A percentile compares a stretch with the other conserved stretches of the same genome.
Evolutionary conservation across 768 basidiomycete genomes (phyloP).

Genomic region (Brasilioporus rufonigricans): DNA sequence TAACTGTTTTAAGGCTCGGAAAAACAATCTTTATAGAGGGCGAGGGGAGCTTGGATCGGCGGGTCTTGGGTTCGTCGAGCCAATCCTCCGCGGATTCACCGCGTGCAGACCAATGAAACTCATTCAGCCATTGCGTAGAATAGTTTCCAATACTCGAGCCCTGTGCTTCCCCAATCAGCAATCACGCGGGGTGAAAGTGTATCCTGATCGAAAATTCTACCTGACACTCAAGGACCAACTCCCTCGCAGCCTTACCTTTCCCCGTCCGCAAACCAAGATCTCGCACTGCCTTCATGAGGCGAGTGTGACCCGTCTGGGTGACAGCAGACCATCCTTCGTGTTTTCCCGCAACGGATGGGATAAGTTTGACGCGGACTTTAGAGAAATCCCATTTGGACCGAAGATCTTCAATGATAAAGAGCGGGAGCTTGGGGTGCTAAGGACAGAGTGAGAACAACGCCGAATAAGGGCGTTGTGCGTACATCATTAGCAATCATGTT

Average conservation of each 20-base stretch:
- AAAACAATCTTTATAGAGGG: constrained; percentile 72
- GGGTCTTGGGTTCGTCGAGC: constrained; percentile 58
- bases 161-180: constrained; percentile 37
- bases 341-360: constrained; percentile 83
- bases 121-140: constrained; percentile 80
- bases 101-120: constrained; percentile 74
- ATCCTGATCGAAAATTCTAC: constrained; percentile 39
- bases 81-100: constrained; percentile 74
- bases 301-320: constrained; percentile 63
- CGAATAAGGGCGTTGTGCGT: constrained; percentile 8
- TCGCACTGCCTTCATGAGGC: constrained; percentile 70
- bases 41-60: constrained; percentile 57
- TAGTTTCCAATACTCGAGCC: constrained; percentile 85
- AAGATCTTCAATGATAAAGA: constrained; percentile 60
- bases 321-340: constrained; percentile 75
- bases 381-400: constrained; percentile 80
- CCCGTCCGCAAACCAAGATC: constrained; percentile 60
- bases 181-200: background rate
- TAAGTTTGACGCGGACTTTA: constrained; percentile 65
- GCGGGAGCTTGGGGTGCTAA: constrained; percentile 63
- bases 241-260: constrained; percentile 47
- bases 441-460: constrained; percentile 5
- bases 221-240: constrained; percentile 75
- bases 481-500: constrained; percentile 53
- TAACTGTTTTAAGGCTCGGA: constrained; percentile 70